Base-by-base conservation (phyloP, 73 alveolate species). In the Paramecium bursaria region DNA sequence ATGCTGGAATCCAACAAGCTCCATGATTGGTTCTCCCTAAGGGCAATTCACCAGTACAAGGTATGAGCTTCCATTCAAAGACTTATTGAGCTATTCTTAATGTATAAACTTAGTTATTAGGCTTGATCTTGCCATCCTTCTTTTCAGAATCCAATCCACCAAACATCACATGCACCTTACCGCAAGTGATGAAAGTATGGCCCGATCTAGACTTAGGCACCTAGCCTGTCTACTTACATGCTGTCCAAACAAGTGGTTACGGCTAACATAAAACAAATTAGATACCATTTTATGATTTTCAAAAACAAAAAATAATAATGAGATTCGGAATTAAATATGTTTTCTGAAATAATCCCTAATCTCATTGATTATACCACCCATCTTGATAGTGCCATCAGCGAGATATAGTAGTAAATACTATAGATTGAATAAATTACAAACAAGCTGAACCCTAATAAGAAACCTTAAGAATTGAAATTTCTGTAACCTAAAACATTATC, bases 141-240 rank as follows among this genome's bases (percentile, higher is more conserved):
- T 91, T 92, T 11, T 87, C 76, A 54, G 67, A 44, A 75, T 91
- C 96, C 50, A 93, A 85, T 19, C 98, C 98, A 29, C 98, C 98
- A 74, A 90, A 94, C 86, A 94, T 67, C 55, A 94, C 90, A 35
- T 92, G 93, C 54, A 77, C 67, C 31, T 90, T 88, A 17, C 95
- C 95, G 17, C 92, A 92, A 47, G 86, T 79, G 33, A 91, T 88
- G 75, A 94, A 73, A 19, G 96, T 86, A 75, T 94, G 98, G 15
- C 98, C 98, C 15, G 95, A 90, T 74, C 98, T 57, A 22, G 96
- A 86, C 50, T 92, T 48, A 21, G 98, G 98, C 31, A 61, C 90
- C 50, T 86, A 87, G 46, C 98, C 98, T 29, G 88, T 80, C 47
- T 74, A 74, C 75, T 90, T 90, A 22, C 90, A 35, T 75, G 87